These are phyloP conservation scores for Fraxinus nigra DNA, from an alignment of 305 asterid species.

Conservation along the genomic window DNA sequence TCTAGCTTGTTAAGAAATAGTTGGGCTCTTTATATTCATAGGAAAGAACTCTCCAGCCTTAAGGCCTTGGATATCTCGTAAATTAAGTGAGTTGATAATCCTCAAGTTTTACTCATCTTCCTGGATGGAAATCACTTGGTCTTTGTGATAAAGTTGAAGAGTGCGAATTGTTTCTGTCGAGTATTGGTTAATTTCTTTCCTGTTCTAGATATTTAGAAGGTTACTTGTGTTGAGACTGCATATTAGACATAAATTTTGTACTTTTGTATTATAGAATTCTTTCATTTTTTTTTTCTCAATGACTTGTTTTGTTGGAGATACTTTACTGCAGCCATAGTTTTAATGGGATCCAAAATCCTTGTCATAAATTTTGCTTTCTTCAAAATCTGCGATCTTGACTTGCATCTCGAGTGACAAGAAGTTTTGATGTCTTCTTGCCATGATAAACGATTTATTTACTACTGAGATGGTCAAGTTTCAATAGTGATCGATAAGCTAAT, in stretches of 20 bases:
- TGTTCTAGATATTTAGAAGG: too few species aligned
- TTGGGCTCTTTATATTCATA: background rate
- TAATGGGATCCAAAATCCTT: too few species aligned
- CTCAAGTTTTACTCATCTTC: background rate
- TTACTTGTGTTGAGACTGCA: background rate
- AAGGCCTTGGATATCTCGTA: background rate
- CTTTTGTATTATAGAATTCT: background rate
- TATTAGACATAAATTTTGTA: background rate
- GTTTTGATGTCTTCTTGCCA: too few species aligned
- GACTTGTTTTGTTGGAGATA: background rate
- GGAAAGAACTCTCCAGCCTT: background rate
- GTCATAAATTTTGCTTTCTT: too few species aligned
- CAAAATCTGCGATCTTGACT: too few species aligned
- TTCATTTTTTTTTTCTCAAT: background rate
- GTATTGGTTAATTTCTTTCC: background rate
- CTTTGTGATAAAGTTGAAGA: slow-evolving; percentile 4
- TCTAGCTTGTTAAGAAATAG: background rate
- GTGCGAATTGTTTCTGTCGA: background rate
- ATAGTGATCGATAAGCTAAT: too few species aligned
- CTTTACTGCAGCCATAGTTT: background rate
- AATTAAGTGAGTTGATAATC: background rate
- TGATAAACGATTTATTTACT: too few species aligned
- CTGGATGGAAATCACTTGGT: background rate
- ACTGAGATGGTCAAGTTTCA: too few species aligned
- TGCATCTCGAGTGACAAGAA: too few species aligned